Conservation (phyloP, 83 land plant species). For the Larix sibirica region DNA sequence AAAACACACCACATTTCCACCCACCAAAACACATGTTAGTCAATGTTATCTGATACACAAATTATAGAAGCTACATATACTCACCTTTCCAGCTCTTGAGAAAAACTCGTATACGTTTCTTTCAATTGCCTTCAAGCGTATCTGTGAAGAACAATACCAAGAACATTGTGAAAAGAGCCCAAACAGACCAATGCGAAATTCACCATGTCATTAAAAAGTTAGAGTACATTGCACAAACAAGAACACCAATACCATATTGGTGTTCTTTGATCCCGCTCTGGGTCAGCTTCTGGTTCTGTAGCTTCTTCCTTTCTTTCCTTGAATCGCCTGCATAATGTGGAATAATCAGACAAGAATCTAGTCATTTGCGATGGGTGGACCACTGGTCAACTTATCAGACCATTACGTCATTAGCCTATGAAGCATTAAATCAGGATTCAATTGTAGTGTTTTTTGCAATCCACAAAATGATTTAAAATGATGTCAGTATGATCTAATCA, state of each 20-base stretch:
- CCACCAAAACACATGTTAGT: not conserved
- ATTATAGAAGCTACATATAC: slow-evolving; percentile 7
- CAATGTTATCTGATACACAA: not conserved
- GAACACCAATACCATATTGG: not conserved
- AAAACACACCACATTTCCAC: not conserved
- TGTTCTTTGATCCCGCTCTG: slow-evolving; percentile 96
- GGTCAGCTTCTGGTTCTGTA: slow-evolving; percentile 96
- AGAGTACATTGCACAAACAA: not conserved
- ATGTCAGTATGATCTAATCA: slow-evolving; percentile 2
- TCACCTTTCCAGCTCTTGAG: slow-evolving; percentile 96
- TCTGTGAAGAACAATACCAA: slow-evolving; percentile 45
- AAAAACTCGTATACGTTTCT: slow-evolving; percentile 97
- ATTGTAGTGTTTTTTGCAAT: slow-evolving; percentile 12
- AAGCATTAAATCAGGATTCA: slow-evolving; percentile 12
- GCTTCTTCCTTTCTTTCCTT: slow-evolving; percentile 84
- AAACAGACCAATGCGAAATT: not conserved
- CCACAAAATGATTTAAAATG: slow-evolving; percentile 11
- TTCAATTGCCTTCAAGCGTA: slow-evolving; percentile 92
- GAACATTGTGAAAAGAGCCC: not conserved
- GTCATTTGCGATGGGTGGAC: not conserved
- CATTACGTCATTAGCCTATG: slow-evolving; percentile 10
- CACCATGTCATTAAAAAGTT: not conserved
- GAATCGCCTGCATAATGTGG: slow-evolving; percentile 48
- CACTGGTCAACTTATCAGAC: slow-evolving; percentile 12
- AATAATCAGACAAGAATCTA: not conserved